Percentiles rank a stretch among this genome's conserved stretches.
Evolutionary conservation across 441 rosid species (phyloP).

Genomic region (Sinapis alba): DNA sequence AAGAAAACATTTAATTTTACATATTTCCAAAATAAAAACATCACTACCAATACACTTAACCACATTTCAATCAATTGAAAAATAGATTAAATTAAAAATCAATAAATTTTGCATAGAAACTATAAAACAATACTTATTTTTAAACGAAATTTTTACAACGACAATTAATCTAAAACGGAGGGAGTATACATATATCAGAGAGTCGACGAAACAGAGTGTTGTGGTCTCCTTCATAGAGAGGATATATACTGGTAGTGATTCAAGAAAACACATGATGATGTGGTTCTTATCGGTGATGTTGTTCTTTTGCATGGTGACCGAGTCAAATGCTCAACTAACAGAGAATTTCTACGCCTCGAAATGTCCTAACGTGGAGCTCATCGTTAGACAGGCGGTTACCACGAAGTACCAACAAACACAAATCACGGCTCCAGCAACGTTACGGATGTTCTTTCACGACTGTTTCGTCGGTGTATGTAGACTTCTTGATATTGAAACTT

Average conservation of each 20-base stretch:
- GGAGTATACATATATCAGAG: conserved; percentile 1
- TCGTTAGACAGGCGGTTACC: conserved; percentile 50
- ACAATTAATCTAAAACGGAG: no score
- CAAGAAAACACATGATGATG: neutral
- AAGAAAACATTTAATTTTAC: no score
- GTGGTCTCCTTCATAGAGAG: conserved; percentile 7
- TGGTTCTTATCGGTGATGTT: neutral
- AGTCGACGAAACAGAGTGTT: conserved; percentile 6
- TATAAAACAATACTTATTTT: no score
- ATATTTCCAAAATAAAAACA: no score
- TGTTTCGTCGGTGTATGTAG: conserved; percentile 60
- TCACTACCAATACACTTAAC: no score
- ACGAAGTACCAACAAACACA: conserved; percentile 51
- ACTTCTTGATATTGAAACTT: neutral
- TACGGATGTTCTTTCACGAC: conserved; percentile 71
- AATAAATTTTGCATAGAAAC: no score
- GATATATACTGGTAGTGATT: conserved; percentile 4
- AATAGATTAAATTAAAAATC: no score
- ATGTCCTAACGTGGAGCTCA: conserved; percentile 55
- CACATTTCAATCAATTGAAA: no score
- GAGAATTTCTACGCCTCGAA: conserved; percentile 53
- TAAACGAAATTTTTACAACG: no score
- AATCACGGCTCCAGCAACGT: conserved; percentile 60
- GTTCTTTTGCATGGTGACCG: conserved; percentile 13
- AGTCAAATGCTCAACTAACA: conserved; percentile 44